Evolutionary conservation across 352 stramenopile species (phyloP), one percentile per base, ranked within the genome.

Genomic region (Phytophthora colocasiae): DNA sequence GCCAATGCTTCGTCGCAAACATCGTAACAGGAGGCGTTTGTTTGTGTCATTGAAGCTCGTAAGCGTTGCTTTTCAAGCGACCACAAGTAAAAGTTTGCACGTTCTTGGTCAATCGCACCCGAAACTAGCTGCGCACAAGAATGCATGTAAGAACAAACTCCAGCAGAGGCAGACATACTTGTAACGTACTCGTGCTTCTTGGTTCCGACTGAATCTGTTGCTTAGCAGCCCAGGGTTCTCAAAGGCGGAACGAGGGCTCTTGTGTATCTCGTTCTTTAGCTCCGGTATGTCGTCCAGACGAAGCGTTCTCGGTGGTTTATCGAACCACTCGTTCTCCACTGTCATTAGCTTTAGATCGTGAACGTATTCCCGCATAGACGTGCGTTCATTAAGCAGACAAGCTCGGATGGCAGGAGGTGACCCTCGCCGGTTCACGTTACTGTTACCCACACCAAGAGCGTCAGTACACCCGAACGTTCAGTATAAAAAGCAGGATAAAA

Each of bases 361-460:
- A 27, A 95, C 83, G 34, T 96, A 96, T 67, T 96, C 87, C 12
- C 86, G 87, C 78, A 96, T 90, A 3, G 87, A 93, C 10, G 85
- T 95, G 46, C 84, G 84, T 32, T 96, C 89, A 63, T 87, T 93
- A 54, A 95, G 59, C 29, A 96, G 60, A 26, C 87, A 96, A 3
- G 85, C 87, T 6, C 89, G 87, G 43, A 95, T 95, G 7, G 90
- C 88, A 29, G 89, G 89, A n/a, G 89, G 89, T 4, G 83, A 85
- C 5, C 89, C 89, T 56, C 89, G 82, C 22, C 89, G 83, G 49
- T 96, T 96, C 19, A 96, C 89, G 61, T 96, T 96, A 48, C 89
- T 96, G 69, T 14, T 3, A 14, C 12, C 34, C 39, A 52, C 11
- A 46, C 51, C 11, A 31, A 38, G 48, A 1, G 12, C 46, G 26